phyloP scores from a whole-genome alignment of 495 filamentous ascomycete species.

The Apiosordaria backusii region DNA sequence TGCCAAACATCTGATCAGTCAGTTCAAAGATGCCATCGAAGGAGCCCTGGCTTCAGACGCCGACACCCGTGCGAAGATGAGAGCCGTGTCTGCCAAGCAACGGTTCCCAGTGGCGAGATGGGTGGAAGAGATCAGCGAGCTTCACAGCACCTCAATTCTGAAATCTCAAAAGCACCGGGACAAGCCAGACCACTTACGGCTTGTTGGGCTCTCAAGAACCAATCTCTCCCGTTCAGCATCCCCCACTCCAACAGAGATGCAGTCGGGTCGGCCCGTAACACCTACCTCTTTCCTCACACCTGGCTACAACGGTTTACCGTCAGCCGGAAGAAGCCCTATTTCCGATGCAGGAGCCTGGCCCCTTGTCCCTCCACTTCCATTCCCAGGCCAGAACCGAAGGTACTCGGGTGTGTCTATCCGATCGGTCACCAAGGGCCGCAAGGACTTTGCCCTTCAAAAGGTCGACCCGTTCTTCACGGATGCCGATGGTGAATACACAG shows the following conservation, averaged over 20 bases:
- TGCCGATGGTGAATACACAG: constrained; percentile 53
- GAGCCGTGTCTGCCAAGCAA: constrained; percentile 70
- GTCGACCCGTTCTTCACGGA: constrained; percentile 66
- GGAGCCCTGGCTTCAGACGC: constrained; percentile 58
- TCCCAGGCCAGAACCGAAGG: not conserved
- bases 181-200: constrained; percentile 11
- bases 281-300: constrained; percentile 15
- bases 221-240: constrained; percentile 11
- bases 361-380: constrained; percentile 10
- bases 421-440: constrained; percentile 25
- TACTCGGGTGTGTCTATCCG: constrained; percentile 13
- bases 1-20: constrained; percentile 62
- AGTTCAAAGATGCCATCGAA: constrained; percentile 67
- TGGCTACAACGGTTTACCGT: constrained; percentile 29
- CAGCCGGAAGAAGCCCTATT: constrained; percentile 7
- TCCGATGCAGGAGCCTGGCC: constrained; percentile 6
- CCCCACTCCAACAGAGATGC: constrained; percentile 14
- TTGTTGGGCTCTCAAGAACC: not conserved
- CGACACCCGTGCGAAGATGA: constrained; percentile 62
- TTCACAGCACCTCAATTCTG: constrained; percentile 53
- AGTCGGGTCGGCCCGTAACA: constrained; percentile 7
- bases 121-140: constrained; percentile 58
- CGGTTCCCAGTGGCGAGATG: constrained; percentile 69
- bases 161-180: constrained; percentile 30
- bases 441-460: constrained; percentile 53